Evolutionary conservation across 2,329 filamentous ascomycete genomes (phyloP).

Genomic region (Pyrenochaeta sp.): DNA sequence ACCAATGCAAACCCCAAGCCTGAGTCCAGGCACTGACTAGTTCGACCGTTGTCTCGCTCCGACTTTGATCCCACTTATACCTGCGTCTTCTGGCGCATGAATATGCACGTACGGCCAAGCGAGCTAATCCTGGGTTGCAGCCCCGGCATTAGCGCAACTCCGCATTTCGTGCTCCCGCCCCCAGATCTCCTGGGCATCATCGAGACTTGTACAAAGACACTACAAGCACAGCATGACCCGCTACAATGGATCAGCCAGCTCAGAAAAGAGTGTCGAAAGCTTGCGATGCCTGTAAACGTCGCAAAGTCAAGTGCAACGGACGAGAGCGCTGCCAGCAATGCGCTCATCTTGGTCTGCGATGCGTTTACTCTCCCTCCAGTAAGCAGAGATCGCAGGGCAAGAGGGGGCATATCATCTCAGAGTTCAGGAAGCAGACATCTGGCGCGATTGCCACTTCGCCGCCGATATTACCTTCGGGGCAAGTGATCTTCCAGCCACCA

Average conservation of each 20-base stretch:
- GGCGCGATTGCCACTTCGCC: constrained; percentile 27
- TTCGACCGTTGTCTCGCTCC: neutral
- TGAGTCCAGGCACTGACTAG: neutral
- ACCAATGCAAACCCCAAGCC: neutral
- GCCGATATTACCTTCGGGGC: constrained; percentile 31
- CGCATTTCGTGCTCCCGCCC: constrained; percentile 18
- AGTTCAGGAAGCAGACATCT: constrained; percentile 49
- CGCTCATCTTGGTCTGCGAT: constrained; percentile 53
- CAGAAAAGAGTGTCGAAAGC: constrained; percentile 50
- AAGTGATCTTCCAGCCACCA: constrained; percentile 15
- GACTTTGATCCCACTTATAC: constrained; percentile 9
- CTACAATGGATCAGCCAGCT: constrained; percentile 34
- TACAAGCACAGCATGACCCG: constrained; percentile 28
- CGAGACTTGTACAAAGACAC: constrained; percentile 17
- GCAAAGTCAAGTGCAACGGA: constrained; percentile 60
- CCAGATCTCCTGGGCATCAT: constrained; percentile 20
- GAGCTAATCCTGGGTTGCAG: constrained; percentile 8
- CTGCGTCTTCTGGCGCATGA: constrained; percentile 9
- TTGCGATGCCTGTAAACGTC: constrained; percentile 58
- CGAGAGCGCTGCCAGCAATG: constrained; percentile 53
- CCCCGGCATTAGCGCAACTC: constrained; percentile 20
- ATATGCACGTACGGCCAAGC: constrained; percentile 8
- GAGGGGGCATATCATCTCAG: constrained; percentile 53
- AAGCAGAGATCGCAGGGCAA: constrained; percentile 50
- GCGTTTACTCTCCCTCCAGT: constrained; percentile 53